Base-by-base conservation (phyloP, 768 basidiomycete species). In the Amanita polypyramis region DNA sequence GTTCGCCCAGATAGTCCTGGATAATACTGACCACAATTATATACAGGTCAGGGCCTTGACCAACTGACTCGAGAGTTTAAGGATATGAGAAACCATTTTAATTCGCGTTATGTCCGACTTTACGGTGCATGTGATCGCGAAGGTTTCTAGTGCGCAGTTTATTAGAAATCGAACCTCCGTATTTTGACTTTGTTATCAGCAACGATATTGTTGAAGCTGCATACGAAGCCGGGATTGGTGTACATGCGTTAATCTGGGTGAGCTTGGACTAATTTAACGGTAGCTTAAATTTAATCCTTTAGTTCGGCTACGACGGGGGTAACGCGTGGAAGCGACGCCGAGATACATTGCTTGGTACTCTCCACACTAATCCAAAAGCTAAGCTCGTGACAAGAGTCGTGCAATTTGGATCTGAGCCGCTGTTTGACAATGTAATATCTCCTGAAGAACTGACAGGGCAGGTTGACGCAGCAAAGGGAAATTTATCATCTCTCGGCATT, bases 191-290 rank as follows among this genome's bases (percentile, higher is more conserved):
- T 19, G 11, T 12, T 19, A 6, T 10, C 27, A 63, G 56, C 49
- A 73, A 80, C 53, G 66, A 76, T 43, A 57, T 80, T 40, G 67
- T 80, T 12, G 66, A 73, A 34, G 78, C 79, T 21, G 79, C 79
- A 8, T 80, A 75, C 75, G 61, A 62, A n/a, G 55, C 41, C 42
- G 54, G 58, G 14, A 60, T 81, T 10, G 79, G 79, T 20, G 76
- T 81, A 11, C 79, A 81, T 47, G 78, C 77, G 10, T 60, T 79
- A 27, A 68, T 81, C 43, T 81, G 77, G 78, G 77, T 78, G 55
- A 58, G 67, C 15, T 17, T 9, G 5, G 17, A 11, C 19, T 47
- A 11, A 8, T 21, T 5, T 20, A 15, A 12, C 5, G 33, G 34
- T n/a, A 37, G n/a, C 21, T 47, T 9, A 29, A 21, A 29, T 45